Evolutionary conservation across 768 basidiomycete genomes (phyloP).

Genomic region (Steccherinum ochraceum): DNA sequence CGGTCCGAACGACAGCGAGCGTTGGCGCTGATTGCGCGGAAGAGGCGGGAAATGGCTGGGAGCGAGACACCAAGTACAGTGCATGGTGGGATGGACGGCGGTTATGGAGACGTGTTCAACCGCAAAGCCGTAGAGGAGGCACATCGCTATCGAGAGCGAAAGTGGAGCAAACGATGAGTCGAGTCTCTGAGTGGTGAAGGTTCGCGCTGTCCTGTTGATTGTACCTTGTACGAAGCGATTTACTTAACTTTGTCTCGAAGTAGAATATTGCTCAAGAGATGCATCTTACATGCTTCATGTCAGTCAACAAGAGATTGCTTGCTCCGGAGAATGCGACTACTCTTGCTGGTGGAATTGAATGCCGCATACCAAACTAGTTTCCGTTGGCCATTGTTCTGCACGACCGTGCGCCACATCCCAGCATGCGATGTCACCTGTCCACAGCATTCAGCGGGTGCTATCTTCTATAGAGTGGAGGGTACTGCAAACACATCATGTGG

Average conservation of each 20-base stretch:
- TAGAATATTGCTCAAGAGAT: background rate
- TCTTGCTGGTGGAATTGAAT: too few relatives aligned
- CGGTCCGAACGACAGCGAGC: constrained; percentile 70
- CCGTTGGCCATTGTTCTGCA: background rate
- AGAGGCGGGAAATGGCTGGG: constrained; percentile 56
- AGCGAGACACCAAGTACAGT: constrained; percentile 71
- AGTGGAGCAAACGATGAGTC: background rate
- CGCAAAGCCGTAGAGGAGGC: constrained; percentile 67
- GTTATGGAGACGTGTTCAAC: constrained; percentile 70
- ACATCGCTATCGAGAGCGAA: constrained; percentile 38
- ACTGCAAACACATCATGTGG: background rate
- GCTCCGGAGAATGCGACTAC: too few relatives aligned
- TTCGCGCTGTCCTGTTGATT: background rate
- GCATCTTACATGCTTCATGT: background rate
- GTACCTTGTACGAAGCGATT: background rate
- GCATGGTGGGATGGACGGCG: constrained; percentile 35
- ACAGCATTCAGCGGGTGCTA: background rate
- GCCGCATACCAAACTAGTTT: background rate
- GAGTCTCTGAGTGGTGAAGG: constrained; percentile 6
- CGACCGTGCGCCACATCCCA: background rate
- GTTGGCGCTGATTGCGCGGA: constrained; percentile 60
- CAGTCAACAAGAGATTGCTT: too few relatives aligned
- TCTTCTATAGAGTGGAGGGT: background rate
- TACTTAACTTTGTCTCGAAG: background rate
- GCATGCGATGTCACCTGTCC: background rate